Evolutionary conservation across 371 early-diverging fungal genomes (phyloP).

Genomic region (Umbelopsis sp.): DNA sequence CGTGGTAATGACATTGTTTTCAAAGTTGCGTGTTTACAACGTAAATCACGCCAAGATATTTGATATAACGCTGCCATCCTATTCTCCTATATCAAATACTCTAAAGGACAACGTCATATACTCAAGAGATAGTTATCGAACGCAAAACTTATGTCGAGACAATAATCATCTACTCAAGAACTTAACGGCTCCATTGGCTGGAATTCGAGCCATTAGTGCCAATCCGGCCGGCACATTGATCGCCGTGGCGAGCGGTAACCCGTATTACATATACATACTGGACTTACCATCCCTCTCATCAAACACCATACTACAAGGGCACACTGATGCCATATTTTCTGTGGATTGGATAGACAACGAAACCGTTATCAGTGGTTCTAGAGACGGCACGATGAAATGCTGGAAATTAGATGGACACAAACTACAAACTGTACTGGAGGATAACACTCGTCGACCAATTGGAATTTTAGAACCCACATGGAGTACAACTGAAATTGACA

Average conservation of each 20-base stretch:
- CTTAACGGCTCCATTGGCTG: constrained; percentile 25
- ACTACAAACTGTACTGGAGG: not conserved
- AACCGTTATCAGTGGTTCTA: not conserved
- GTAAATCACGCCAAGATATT: not conserved
- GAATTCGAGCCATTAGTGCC: constrained; percentile 25
- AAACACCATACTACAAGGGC: not conserved
- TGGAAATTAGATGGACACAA: not conserved
- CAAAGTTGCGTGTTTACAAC: not conserved
- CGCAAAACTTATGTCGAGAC: too few relatives aligned
- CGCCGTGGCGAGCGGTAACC: not conserved
- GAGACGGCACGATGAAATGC: not conserved
- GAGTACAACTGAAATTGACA: not conserved
- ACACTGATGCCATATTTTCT: not conserved
- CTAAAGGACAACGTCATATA: too few relatives aligned
- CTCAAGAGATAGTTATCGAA: too few relatives aligned
- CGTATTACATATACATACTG: not conserved
- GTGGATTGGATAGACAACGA: not conserved
- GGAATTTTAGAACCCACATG: not conserved
- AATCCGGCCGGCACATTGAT: not conserved
- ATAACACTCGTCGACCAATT: not conserved
- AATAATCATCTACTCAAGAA: constrained; percentile 18
- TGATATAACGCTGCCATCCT: constrained; percentile 33
- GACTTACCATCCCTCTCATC: not conserved
- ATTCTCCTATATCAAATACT: too few relatives aligned
- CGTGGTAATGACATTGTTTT: too few relatives aligned